phyloP scores from a whole-genome alignment of 176 grass and related monocot species.

The Triticum timopheevii region DNA sequence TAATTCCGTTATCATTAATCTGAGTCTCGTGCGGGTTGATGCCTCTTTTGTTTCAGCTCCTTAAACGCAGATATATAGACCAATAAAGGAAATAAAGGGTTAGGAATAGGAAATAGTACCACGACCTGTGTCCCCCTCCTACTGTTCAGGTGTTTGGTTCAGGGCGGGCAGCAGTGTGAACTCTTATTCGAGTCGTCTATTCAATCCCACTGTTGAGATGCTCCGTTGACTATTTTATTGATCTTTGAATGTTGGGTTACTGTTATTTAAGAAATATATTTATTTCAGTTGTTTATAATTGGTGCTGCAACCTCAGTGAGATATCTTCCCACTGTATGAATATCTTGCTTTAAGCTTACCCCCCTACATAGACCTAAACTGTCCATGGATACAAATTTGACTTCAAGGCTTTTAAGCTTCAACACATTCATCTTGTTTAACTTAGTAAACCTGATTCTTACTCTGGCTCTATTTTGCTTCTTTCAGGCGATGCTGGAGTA shows the following conservation, averaged over 20 bases:
- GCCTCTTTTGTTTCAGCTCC: background rate
- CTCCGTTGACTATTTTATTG: background rate
- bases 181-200: no score
- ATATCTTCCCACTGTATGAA: background rate
- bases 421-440: background rate
- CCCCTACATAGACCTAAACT: background rate
- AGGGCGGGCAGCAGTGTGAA: no score
- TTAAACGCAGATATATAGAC: no score
- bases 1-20: background rate
- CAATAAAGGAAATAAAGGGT: no score
- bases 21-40: background rate
- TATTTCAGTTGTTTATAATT: background rate
- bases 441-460: background rate
- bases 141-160: no score
- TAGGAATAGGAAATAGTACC: no score
- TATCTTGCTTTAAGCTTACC: background rate
- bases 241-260: background rate
- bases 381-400: background rate
- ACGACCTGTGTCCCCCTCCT: no score
- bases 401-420: background rate
- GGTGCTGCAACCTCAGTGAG: background rate
- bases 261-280: background rate
- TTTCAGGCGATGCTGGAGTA: background rate
- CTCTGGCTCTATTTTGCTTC: background rate
- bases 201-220: no score